Percentiles rank a stretch among this genome's conserved stretches.
Conservation (phyloP, 2,329 filamentous ascomycete genomes). For the Curvularia sp. region DNA sequence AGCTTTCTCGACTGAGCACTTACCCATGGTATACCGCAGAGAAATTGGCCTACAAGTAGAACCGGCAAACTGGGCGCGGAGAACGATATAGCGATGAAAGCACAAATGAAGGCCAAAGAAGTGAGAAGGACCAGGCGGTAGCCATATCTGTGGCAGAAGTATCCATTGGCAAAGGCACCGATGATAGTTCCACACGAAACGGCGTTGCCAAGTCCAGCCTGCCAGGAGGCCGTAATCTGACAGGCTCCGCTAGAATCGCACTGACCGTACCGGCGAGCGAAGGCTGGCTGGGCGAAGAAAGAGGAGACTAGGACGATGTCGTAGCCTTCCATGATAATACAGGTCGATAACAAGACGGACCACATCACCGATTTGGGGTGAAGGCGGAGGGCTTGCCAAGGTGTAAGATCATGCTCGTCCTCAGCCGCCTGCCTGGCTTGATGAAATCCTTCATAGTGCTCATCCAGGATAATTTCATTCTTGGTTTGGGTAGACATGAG, state of each 20-base stretch:
- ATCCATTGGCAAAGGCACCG: constrained; percentile 51
- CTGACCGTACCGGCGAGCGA: constrained; percentile 50
- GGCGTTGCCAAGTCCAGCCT: constrained; percentile 52
- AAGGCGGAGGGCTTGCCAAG: constrained; percentile 73
- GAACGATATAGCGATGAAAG: constrained; percentile 32
- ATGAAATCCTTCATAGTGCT: constrained; percentile 16
- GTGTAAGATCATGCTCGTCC: constrained; percentile 44
- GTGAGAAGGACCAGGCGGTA: constrained; percentile 28
- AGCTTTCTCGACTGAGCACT: neutral
- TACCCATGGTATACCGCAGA: constrained; percentile 44
- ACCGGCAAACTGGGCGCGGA: constrained; percentile 27
- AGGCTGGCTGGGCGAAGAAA: constrained; percentile 63
- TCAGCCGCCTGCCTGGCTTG: constrained; percentile 22
- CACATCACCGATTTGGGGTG: constrained; percentile 85
- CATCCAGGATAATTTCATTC: constrained; percentile 1
- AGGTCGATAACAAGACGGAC: constrained; percentile 81
- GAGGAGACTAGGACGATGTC: constrained; percentile 80
- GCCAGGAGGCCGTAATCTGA: constrained; percentile 52
- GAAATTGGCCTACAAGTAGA: constrained; percentile 28
- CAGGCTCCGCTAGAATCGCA: constrained; percentile 38
- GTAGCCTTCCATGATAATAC: constrained; percentile 88
- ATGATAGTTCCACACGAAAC: constrained; percentile 50
- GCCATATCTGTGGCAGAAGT: constrained; percentile 49
- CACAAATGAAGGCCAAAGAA: constrained; percentile 22
- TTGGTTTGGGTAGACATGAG: neutral